Conservation (phyloP, 495 filamentous ascomycete genomes). For the Xylaria scruposa region DNA sequence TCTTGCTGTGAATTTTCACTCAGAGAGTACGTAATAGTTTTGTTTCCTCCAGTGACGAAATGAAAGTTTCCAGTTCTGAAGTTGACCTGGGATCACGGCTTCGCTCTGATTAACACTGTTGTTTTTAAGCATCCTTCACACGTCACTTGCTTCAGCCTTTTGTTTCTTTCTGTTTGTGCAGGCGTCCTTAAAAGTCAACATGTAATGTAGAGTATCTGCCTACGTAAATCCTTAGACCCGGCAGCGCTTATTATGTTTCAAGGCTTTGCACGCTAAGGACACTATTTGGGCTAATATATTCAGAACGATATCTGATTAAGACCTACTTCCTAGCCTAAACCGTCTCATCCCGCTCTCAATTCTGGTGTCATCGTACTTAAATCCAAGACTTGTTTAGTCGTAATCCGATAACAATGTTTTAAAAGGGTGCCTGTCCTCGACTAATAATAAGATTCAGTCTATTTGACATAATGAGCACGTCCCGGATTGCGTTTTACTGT, state of each 20-base stretch:
- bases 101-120: no score
- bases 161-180: no score
- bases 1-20: no score
- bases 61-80: no score
- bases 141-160: no score
- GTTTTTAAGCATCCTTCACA: no score
- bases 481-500: neutral
- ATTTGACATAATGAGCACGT: neutral
- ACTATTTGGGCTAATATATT: neutral
- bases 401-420: neutral
- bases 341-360: neutral
- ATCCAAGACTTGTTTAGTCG: neutral
- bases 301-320: neutral
- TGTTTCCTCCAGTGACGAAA: no score
- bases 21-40: no score
- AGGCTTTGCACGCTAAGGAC: neutral
- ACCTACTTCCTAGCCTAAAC: neutral
- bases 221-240: neutral
- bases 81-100: no score
- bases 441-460: neutral
- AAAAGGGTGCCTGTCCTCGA: neutral
- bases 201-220: no score
- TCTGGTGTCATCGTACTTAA: slow-evolving; percentile 11
- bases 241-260: neutral
- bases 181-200: no score